Percentiles rank a stretch among this genome's conserved stretches.
These are phyloP conservation scores for Chloromonas sp. DNA, from an alignment of 163 green algal species.

Conservation along the genomic window DNA sequence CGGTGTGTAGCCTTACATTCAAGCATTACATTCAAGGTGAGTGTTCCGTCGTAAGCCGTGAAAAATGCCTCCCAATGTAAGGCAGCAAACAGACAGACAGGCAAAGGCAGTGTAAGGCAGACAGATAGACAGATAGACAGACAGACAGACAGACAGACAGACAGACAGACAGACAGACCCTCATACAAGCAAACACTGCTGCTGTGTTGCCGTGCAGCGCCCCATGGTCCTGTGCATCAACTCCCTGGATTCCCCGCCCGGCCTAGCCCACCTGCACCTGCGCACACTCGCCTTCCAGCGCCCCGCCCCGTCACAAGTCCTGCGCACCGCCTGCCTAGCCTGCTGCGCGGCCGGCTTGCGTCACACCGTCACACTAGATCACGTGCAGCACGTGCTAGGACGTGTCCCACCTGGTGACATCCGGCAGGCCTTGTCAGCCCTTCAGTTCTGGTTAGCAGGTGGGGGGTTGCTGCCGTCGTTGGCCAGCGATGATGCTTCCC, in stretches of 20 bases:
- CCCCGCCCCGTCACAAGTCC: constrained; percentile 5
- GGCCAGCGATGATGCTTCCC: no score
- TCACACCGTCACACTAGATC: neutral
- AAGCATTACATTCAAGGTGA: no score
- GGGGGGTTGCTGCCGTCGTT: neutral
- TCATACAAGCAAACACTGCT: neutral
- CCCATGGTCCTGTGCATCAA: constrained; percentile 53
- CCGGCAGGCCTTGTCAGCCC: neutral
- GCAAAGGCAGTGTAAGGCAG: no score
- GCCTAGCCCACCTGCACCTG: constrained; percentile 7
- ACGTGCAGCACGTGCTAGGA: neutral
- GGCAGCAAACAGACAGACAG: no score
- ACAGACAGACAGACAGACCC: no score
- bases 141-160: no score
- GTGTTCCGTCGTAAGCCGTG: no score
- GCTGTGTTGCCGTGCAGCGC: constrained; percentile 16
- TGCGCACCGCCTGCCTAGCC: constrained; percentile 34
- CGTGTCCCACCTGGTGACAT: neutral
- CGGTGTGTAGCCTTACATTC: no score
- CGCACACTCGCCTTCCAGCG: constrained; percentile 6
- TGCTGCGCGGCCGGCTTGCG: constrained; percentile 15
- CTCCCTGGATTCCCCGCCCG: constrained; percentile 5
- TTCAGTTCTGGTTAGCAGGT: neutral
- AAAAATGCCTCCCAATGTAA: no score
- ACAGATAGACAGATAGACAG: no score